Evolutionary conservation across 495 filamentous ascomycete species (phyloP).

Genomic region (Lasiosphaeria miniovina): DNA sequence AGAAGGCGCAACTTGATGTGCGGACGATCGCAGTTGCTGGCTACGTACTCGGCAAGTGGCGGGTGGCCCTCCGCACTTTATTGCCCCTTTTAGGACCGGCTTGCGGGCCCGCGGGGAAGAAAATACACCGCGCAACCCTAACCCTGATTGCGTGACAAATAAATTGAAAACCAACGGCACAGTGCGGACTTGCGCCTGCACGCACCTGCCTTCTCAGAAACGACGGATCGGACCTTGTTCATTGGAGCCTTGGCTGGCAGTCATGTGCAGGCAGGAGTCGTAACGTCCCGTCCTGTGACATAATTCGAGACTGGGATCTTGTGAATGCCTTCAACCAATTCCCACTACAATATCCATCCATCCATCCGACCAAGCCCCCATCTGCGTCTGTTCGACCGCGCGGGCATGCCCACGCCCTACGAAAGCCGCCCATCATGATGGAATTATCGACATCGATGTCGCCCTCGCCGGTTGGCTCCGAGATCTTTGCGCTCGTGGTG

Average conservation of each 20-base stretch:
- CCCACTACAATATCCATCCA: neutral
- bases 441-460: constrained; percentile 11
- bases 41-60: neutral
- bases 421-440: constrained; percentile 19
- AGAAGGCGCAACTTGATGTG: neutral
- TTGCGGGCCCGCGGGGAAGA: neutral
- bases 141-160: neutral
- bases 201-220: neutral
- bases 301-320: neutral
- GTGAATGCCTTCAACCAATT: neutral
- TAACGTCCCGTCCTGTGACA: neutral
- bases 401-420: constrained; percentile 13
- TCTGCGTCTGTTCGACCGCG: neutral
- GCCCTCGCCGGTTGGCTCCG: constrained; percentile 28
- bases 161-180: neutral
- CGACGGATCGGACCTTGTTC: no score
- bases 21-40: neutral
- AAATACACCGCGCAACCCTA: neutral
- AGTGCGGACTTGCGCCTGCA: neutral
- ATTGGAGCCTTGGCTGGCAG: neutral
- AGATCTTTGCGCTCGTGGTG: constrained; percentile 66
- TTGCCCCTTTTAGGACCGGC: neutral
- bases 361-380: neutral
- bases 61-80: neutral
- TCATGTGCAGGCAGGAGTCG: neutral